Evolutionary conservation across 1,284 basidiomycete genomes (phyloP).

Genomic region (Cryptococcus sp.): DNA sequence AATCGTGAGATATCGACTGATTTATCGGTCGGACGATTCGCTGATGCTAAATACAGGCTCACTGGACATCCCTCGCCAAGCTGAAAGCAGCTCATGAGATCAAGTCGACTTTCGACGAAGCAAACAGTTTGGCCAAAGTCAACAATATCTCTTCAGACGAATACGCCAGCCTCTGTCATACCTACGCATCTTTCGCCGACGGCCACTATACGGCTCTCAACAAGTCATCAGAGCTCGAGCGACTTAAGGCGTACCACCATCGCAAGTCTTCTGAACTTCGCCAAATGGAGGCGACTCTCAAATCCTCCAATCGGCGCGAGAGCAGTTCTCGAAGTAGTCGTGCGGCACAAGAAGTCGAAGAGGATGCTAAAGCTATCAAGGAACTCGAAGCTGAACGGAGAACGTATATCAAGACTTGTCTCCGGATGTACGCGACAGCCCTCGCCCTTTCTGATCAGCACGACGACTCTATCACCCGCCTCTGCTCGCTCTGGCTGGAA

Average conservation of each 20-base stretch:
- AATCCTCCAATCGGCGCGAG: conserved; percentile 41
- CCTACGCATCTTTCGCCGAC: conserved; percentile 87
- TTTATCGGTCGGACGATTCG: background rate
- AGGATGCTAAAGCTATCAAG: conserved; percentile 57
- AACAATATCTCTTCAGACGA: conserved; percentile 31
- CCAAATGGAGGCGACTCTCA: conserved; percentile 31
- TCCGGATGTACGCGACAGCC: conserved; percentile 80
- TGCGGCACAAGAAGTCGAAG: conserved; percentile 63
- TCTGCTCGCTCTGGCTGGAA: conserved; percentile 86
- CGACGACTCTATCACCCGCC: conserved; percentile 75
- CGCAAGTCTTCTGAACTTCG: conserved; percentile 59
- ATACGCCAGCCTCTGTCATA: conserved; percentile 71
- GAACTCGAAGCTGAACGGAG: conserved; percentile 64
- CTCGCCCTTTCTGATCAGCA: conserved; percentile 69
- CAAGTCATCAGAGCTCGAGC: conserved; percentile 70
- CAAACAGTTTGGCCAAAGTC: conserved; percentile 15
- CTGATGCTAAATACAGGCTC: conserved; percentile 62
- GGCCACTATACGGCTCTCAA: conserved; percentile 73
- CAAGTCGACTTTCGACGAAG: conserved; percentile 64
- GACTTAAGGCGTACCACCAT: conserved; percentile 72
- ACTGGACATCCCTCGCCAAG: conserved; percentile 85
- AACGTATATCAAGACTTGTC: conserved; percentile 70
- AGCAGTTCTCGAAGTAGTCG: conserved; percentile 44
- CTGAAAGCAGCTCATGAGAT: conserved; percentile 80
- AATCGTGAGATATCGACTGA: conserved; percentile 57